Evolutionary conservation across 1,284 basidiomycete genomes (phyloP), one percentile per base, ranked within the genome.

Genomic region (Fomitopsis schrenkii): DNA sequence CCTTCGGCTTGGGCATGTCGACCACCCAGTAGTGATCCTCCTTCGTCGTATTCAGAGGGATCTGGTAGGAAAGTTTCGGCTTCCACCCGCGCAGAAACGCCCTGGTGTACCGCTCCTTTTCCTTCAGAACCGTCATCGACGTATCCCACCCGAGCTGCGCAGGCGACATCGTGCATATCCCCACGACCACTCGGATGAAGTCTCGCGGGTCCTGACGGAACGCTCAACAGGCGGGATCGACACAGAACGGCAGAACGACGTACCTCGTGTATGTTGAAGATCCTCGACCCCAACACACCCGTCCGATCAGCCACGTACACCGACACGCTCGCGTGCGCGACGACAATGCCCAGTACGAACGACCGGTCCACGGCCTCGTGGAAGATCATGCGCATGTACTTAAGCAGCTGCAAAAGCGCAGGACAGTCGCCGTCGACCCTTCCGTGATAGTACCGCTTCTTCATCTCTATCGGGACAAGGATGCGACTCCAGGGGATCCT

Each of bases 281-380:
- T 26, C 38, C 40, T 33, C 22, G 35, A 58, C 17, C 58, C 38
- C 36, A 59, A 33, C 2, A 56, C 50, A 28, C 58, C 58, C 19
- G 58, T 59, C 19, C 58, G 50, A 28, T 59, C 53, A 12, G 58
- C 58, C 10, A 59, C 9, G 42, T 59, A 56, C 5, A 59, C 58
- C 8, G 19, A 33, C n/a, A 59, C 15, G 5, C 7, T 56, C 50
- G n/a, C 17, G 14, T 22, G 19, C 22, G 58, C 54, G 8, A 59
- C n/a, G 1, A 56, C 54, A 30, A 59, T 19, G 19, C 58, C 58
- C 9, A 59, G 41, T 17, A 56, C 58, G 58, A 56, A 55, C 5
- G 56, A 33, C 15, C 58, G 58, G 28, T 59, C 58, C 15, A 40
- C 19, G 1, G 28, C 28, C 36, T 53, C 50, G 8, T 53, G 28